A percentile compares a stretch with the other conserved stretches of the same genome.
These are phyloP conservation scores for Sequoiadendron giganteum DNA, from an alignment of 75 land plant species.

Conservation along the genomic window DNA sequence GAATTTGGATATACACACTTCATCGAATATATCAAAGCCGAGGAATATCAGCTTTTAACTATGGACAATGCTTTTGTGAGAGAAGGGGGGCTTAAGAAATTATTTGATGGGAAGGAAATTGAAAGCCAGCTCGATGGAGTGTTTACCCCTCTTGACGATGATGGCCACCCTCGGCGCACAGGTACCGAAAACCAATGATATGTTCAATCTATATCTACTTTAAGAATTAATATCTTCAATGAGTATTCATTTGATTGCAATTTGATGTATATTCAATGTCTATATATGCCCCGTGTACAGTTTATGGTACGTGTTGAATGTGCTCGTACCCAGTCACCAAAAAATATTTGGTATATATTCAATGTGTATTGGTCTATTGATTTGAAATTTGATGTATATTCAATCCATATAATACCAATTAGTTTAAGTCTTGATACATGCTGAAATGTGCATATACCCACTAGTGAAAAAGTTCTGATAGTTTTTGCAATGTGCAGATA, in stretches of 20 bases:
- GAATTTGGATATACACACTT: not conserved
- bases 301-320: not conserved
- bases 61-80: not conserved
- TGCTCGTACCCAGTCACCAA: not conserved
- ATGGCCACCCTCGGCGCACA: slow-evolving; percentile 12
- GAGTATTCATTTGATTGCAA: not conserved
- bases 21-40: not conserved
- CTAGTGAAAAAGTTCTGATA: not conserved
- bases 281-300: not conserved
- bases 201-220: not conserved
- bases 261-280: not conserved
- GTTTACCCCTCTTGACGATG: not conserved
- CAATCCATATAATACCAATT: not conserved
- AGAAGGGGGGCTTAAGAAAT: not conserved
- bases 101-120: not conserved
- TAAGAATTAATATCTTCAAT: not conserved
- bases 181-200: not conserved
- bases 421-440: not conserved
- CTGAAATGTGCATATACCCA: not conserved
- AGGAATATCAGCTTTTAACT: not conserved
- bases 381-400: not conserved
- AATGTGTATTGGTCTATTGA: not conserved
- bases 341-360: not conserved
- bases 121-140: not conserved
- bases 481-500: not conserved